These are phyloP conservation scores for Thelonectria discophora DNA, from an alignment of 2,329 filamentous ascomycete species.

Conservation along the genomic window DNA sequence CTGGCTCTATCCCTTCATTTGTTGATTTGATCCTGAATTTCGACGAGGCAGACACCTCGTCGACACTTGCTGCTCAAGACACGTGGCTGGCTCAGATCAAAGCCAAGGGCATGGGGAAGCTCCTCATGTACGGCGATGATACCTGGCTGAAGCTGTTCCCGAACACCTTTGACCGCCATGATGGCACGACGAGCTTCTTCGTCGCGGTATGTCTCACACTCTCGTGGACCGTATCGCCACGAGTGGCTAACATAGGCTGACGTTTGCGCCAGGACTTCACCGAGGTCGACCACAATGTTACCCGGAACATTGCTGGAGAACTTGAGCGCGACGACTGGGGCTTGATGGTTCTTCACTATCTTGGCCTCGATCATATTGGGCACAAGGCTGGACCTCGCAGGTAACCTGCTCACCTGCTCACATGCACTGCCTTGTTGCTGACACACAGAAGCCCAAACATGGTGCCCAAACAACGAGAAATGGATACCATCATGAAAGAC, in stretches of 20 bases:
- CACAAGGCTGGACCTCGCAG: conserved; percentile 92
- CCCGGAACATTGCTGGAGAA: conserved; percentile 83
- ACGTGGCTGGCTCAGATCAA: conserved; percentile 97
- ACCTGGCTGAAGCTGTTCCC: conserved; percentile 99
- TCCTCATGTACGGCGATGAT: conserved; percentile 97
- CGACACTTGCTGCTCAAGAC: conserved; percentile 87
- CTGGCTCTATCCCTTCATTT: conserved; percentile 97
- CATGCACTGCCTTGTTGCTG: not conserved
- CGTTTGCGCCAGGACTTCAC: conserved; percentile 79
- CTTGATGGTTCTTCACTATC: conserved; percentile 92
- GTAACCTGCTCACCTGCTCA: conserved; percentile 50
- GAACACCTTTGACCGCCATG: conserved; percentile 81
- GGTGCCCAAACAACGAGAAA: conserved; percentile 91
- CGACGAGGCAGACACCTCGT: conserved; percentile 91
- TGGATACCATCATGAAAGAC: conserved; percentile 82
- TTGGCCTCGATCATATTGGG: conserved; percentile 96
- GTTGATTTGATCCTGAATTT: conserved; percentile 97
- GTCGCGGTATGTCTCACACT: conserved; percentile 77
- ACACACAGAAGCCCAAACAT: conserved; percentile 75
- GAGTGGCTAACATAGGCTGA: conserved; percentile 6
- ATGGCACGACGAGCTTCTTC: conserved; percentile 98
- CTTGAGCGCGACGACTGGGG: conserved; percentile 85
- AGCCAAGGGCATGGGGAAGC: conserved; percentile 73
- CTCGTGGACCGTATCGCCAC: not conserved
- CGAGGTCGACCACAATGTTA: conserved; percentile 98